These are phyloP conservation scores for Phaffomyces opuntiae DNA, from an alignment of 805 yeast species.

Conservation along the genomic window DNA sequence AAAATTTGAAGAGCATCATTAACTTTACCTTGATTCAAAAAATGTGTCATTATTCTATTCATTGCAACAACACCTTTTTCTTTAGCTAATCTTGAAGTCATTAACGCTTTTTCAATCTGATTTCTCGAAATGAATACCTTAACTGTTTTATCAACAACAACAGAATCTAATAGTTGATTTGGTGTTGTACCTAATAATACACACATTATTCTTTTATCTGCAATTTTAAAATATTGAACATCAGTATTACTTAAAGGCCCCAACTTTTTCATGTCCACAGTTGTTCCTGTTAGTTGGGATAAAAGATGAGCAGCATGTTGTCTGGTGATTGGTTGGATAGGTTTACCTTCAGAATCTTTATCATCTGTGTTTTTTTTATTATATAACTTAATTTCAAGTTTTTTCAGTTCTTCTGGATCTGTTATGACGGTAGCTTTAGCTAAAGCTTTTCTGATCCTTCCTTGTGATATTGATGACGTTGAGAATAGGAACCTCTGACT, in stretches of 20 bases:
- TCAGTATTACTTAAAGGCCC: constrained; percentile 33
- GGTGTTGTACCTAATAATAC: constrained; percentile 54
- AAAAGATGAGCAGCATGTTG: constrained; percentile 22
- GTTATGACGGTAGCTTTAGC: constrained; percentile 3
- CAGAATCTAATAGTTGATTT: constrained; percentile 51
- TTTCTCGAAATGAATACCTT: constrained; percentile 42
- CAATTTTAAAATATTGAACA: constrained; percentile 24
- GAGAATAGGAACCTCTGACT: not conserved
- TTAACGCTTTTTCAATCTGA: constrained; percentile 46
- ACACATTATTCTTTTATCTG: constrained; percentile 41
- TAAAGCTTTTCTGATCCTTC: constrained; percentile 5
- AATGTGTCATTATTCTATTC: constrained; percentile 53
- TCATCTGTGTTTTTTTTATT: not conserved
- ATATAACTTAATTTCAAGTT: constrained; percentile 2
- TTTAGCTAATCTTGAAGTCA: constrained; percentile 40
- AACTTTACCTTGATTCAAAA: constrained; percentile 33
- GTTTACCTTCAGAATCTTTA: not conserved
- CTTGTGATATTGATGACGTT: not conserved
- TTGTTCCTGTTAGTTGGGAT: constrained; percentile 14
- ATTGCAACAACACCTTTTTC: constrained; percentile 50
- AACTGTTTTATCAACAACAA: constrained; percentile 47
- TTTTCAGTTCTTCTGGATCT: constrained; percentile 4
- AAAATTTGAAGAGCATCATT: constrained; percentile 44
- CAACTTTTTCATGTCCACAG: constrained; percentile 19
- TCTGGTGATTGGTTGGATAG: constrained; percentile 10